Evolutionary conservation across 2,329 filamentous ascomycete genomes (phyloP).

Genomic region (Penicillium sp.): DNA sequence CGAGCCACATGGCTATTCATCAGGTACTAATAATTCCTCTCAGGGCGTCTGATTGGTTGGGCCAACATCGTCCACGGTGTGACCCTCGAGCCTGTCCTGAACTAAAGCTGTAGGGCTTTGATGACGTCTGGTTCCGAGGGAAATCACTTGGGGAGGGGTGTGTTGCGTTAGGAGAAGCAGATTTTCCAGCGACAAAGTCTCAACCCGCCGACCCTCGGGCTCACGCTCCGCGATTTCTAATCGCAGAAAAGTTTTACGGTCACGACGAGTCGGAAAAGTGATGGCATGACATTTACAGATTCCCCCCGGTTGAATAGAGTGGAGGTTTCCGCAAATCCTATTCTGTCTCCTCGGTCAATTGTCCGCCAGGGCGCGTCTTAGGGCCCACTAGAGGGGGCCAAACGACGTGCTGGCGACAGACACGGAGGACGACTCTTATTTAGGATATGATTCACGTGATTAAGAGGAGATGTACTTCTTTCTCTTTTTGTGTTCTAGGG

Average conservation of each 20-base stretch:
- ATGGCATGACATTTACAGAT: constrained; percentile 34
- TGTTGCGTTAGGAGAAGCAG: constrained; percentile 16
- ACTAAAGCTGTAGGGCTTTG: constrained; percentile 35
- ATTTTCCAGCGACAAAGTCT: constrained; percentile 11
- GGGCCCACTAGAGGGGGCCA: background rate
- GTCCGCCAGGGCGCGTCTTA: constrained; percentile 12
- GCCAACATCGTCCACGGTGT: constrained; percentile 71
- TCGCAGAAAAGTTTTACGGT: constrained; percentile 35
- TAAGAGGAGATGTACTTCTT: constrained; percentile 33
- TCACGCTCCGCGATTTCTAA: constrained; percentile 22
- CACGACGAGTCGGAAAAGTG: constrained; percentile 31
- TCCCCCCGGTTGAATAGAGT: constrained; percentile 37
- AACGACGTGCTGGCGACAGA: background rate
- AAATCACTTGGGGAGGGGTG: constrained; percentile 10
- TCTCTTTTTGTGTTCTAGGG: constrained; percentile 39
- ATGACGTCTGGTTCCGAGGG: constrained; percentile 22
- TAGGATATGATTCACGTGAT: constrained; percentile 30
- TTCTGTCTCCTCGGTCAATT: constrained; percentile 23
- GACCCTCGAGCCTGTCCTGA: constrained; percentile 50
- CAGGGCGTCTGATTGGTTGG: constrained; percentile 86
- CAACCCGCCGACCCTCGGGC: constrained; percentile 24
- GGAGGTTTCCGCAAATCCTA: constrained; percentile 25
- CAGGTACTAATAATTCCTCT: background rate
- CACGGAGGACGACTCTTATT: constrained; percentile 15
- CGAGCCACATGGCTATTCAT: background rate